A percentile compares a stretch with the other conserved stretches of the same genome.
Conservation (phyloP, 306 rosid genomes). For the Hippophae gyantsensis region DNA sequence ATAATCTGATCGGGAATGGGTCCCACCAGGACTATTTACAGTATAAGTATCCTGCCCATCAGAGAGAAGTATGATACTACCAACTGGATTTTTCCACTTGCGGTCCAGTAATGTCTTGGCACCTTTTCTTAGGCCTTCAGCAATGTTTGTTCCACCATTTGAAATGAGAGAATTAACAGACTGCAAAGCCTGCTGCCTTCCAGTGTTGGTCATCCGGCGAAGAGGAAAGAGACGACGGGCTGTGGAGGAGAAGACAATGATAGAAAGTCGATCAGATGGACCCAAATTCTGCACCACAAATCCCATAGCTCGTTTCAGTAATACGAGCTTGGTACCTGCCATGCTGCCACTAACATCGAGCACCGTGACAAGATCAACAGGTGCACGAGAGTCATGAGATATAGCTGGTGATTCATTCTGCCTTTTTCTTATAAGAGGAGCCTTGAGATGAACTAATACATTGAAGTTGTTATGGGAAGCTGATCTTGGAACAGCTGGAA, state of each 20-base stretch:
- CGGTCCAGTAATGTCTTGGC: slow-evolving; percentile 79
- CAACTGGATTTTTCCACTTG: slow-evolving; percentile 73
- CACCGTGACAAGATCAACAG: slow-evolving; percentile 84
- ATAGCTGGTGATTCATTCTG: slow-evolving; percentile 15
- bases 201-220: slow-evolving; percentile 62
- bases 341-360: slow-evolving; percentile 97
- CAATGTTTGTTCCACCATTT: slow-evolving; percentile 80
- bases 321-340: slow-evolving; percentile 85
- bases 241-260: slow-evolving; percentile 70
- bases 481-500: slow-evolving; percentile 63
- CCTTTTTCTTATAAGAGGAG: slow-evolving; percentile 44
- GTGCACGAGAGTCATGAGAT: slow-evolving; percentile 46
- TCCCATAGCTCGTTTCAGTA: slow-evolving; percentile 85
- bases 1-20: slow-evolving; percentile 27
- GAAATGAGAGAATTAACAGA: slow-evolving; percentile 61
- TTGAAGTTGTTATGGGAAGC: slow-evolving; percentile 47
- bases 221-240: slow-evolving; percentile 86
- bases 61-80: slow-evolving; percentile 73
- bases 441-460: slow-evolving; percentile 71
- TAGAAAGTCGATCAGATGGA: slow-evolving; percentile 76
- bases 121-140: slow-evolving; percentile 73
- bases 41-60: slow-evolving; percentile 89
- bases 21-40: slow-evolving; percentile 21
- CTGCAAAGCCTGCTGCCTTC: slow-evolving; percentile 65
- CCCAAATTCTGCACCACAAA: slow-evolving; percentile 86